These are phyloP conservation scores for Urochloa ruziziensis DNA, from an alignment of 176 grass and related monocot genomes.

Conservation along the genomic window DNA sequence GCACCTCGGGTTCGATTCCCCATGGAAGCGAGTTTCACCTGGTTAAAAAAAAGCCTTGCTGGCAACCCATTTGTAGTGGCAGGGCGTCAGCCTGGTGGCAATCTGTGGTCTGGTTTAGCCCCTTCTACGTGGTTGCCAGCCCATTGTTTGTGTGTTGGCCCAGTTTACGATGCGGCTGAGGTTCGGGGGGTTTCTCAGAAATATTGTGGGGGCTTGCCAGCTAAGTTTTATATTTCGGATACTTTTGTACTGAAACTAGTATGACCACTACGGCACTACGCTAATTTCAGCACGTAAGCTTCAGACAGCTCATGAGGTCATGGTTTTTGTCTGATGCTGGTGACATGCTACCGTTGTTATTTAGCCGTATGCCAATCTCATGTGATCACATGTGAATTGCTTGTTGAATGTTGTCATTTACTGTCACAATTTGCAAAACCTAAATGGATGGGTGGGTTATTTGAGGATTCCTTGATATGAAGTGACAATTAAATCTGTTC, in stretches of 20 bases:
- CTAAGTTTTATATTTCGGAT: not conserved
- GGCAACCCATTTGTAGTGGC: too few species aligned
- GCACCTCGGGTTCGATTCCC: too few species aligned
- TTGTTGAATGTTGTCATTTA: not conserved
- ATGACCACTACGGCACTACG: too few species aligned
- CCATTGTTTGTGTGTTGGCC: too few species aligned
- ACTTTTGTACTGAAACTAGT: not conserved
- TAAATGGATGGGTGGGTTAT: not conserved
- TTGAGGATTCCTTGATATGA: not conserved
- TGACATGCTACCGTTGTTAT: not conserved
- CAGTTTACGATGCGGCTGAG: too few species aligned
- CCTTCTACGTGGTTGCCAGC: too few species aligned
- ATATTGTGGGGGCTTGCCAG: not conserved
- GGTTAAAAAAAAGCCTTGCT: too few species aligned
- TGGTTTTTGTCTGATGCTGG: not conserved
- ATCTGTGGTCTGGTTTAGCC: too few species aligned
- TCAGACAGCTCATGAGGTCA: not conserved
- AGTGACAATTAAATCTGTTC: not conserved
- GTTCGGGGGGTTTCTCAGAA: too few species aligned
- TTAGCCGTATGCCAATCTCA: not conserved
- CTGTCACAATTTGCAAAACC: not conserved
- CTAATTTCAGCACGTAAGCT: not conserved
- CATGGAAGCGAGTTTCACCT: too few species aligned
- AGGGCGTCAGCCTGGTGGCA: too few species aligned
- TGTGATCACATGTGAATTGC: not conserved